Base-by-base conservation (phyloP, 352 stramenopile genomes). In the Phytophthora quininea region DNA sequence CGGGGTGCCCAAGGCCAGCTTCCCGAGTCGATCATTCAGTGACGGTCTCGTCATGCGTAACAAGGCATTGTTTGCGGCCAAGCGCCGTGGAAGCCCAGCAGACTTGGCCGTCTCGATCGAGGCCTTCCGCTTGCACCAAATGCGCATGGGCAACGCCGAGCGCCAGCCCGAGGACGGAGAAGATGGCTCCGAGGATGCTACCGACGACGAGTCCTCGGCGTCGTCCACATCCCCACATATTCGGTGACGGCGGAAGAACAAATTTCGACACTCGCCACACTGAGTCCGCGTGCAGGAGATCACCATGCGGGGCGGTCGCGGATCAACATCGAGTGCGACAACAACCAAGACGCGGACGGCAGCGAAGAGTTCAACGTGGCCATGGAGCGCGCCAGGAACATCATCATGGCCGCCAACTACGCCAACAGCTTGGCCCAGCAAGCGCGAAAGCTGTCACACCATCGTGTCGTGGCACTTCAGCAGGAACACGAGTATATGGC, bases 21-120 rank as follows among this genome's bases (percentile, higher is more conserved):
- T 92, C 55, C 84, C 84, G 0, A 64, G 62, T 8, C 84, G 84
- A 12, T 92, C 86, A 9, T 91, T 94, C 47, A 94, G 86, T 46
- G 84, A 92, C 40, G 86, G 86, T 0, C 86, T 91, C 40, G 81
- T 92, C 38, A 89, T 88, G 80, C 76, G 80, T 32, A 87, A 88
- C 35, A 84, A 76, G 30, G 73, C 81, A 12, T 65, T 92, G 3
- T 94, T 94, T 52, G 64, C 67, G 14, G 64, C 79, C 42, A 90
- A 88, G 45, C 84, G 84, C 33, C 80, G 86, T 52, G 86, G 84
- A 6, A 92, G 82, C 24, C 86, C 83, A 3, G 86, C 82, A 9
- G 84, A 91, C 58, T 56, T 92, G 19, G 84, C 83, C 14, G 93
- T 91, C 58, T 94, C 82, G 19, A 85, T 90, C 40, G 80, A 90